These are phyloP conservation scores for Marchantia polymorpha DNA, from an alignment of 225 moss, liverwort and hornwort genomes.

Conservation along the genomic window DNA sequence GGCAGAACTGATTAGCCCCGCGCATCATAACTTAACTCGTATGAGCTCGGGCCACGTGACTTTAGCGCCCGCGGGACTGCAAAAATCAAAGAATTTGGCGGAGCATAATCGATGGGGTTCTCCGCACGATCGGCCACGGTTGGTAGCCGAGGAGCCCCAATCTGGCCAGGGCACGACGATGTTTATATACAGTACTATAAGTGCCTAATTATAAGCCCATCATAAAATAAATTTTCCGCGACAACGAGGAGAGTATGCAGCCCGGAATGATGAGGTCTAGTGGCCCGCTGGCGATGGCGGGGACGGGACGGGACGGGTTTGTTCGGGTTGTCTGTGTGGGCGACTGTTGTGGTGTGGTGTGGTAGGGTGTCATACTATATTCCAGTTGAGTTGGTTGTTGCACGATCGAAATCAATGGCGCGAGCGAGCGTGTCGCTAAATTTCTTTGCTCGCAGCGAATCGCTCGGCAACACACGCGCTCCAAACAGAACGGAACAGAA, in stretches of 20 bases:
- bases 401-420: too few relatives aligned
- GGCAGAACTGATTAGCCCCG: neutral
- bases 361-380: too few relatives aligned
- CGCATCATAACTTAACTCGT: neutral
- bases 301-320: neutral
- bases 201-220: slow-evolving; percentile 7
- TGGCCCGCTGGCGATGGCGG: too few relatives aligned
- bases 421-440: too few relatives aligned
- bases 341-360: too few relatives aligned
- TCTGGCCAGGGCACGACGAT: neutral
- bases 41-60: neutral
- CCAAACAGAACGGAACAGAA: too few relatives aligned
- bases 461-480: too few relatives aligned
- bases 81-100: neutral
- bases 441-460: too few relatives aligned
- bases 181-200: neutral
- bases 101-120: neutral
- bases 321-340: neutral
- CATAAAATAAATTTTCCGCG: neutral
- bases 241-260: neutral
- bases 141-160: neutral
- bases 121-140: neutral
- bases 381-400: too few relatives aligned
- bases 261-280: neutral
- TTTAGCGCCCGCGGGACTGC: neutral